A percentile compares a stretch with the other conserved stretches of the same genome.
Conservation (phyloP, 2,329 filamentous ascomycete genomes). For the Graphilbum fragrans region DNA sequence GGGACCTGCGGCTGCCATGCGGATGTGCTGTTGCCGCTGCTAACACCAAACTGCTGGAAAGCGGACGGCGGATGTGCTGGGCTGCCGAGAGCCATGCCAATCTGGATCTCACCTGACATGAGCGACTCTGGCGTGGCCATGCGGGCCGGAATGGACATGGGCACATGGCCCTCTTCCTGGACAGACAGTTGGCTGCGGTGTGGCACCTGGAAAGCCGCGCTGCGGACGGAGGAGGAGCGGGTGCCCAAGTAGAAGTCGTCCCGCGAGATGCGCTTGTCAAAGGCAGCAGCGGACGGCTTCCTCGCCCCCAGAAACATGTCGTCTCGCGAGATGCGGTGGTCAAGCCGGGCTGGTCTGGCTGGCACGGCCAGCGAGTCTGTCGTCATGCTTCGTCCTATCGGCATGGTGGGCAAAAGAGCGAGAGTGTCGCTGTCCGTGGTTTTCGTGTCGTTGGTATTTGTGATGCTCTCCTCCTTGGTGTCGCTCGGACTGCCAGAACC, state of each 20-base stretch:
- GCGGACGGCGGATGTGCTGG: conserved; percentile 34
- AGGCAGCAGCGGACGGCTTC: neutral
- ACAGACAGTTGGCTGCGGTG: conserved; percentile 29
- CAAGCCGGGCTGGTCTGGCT: neutral
- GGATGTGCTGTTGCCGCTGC: conserved; percentile 5
- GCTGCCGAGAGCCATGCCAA: conserved; percentile 66
- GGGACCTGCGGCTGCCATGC: neutral
- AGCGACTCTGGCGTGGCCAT: conserved; percentile 31
- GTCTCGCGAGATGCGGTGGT: conserved; percentile 24
- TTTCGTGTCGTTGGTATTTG: neutral
- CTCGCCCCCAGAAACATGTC: conserved; percentile 20
- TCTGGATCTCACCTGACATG: conserved; percentile 34
- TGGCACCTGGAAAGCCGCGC: conserved; percentile 24
- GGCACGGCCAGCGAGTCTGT: neutral
- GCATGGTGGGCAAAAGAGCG: neutral
- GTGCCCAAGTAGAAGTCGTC: conserved; percentile 25
- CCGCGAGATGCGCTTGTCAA: conserved; percentile 23
- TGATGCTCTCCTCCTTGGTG: too few species aligned
- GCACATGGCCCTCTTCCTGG: conserved; percentile 25
- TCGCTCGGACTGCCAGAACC: too few species aligned
- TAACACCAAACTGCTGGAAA: too few species aligned
- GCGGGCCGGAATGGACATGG: conserved; percentile 17
- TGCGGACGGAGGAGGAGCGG: conserved; percentile 10
- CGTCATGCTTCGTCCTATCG: neutral
- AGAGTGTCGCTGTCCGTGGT: too few species aligned